Evolutionary conservation across 768 basidiomycete species (phyloP).

Genomic region (Leccinum imitatum): DNA sequence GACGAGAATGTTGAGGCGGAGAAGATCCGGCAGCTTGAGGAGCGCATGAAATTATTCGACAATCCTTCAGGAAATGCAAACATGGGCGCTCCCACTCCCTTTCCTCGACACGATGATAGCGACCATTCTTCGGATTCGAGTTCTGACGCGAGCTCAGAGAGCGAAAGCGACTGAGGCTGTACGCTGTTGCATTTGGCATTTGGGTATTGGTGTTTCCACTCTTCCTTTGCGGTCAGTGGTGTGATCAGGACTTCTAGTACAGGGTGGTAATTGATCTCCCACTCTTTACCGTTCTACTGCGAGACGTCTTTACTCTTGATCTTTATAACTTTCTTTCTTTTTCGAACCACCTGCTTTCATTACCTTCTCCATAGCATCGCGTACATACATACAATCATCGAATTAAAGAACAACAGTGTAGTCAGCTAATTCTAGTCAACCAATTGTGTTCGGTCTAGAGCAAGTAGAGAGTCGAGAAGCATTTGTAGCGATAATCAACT

Average conservation of each 20-base stretch:
- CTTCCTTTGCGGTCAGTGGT: constrained; percentile 13
- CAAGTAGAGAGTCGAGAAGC: constrained; percentile 22
- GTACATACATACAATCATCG: constrained; percentile 43
- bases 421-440: constrained; percentile 43
- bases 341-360: constrained; percentile 28
- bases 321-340: constrained; percentile 34
- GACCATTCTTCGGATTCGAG: constrained; percentile 81
- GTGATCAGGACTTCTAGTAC: constrained; percentile 27
- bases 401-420: constrained; percentile 49
- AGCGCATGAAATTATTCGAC: constrained; percentile 83
- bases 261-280: constrained; percentile 15
- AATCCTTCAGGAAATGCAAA: constrained; percentile 44
- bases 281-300: constrained; percentile 26
- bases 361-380: constrained; percentile 30
- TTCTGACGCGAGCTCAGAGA: constrained; percentile 78
- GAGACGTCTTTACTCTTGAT: constrained; percentile 32
- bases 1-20: constrained; percentile 95
- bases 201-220: constrained; percentile 15
- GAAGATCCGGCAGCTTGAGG: constrained; percentile 90
- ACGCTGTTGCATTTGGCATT: constrained; percentile 13
- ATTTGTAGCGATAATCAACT: constrained; percentile 18
- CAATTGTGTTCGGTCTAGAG: constrained; percentile 21
- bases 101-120: constrained; percentile 46
- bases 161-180: constrained; percentile 69
- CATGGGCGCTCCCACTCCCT: constrained; percentile 36